Conservation (phyloP, 129 eudicot genomes). For the Sambucus nigra region DNA sequence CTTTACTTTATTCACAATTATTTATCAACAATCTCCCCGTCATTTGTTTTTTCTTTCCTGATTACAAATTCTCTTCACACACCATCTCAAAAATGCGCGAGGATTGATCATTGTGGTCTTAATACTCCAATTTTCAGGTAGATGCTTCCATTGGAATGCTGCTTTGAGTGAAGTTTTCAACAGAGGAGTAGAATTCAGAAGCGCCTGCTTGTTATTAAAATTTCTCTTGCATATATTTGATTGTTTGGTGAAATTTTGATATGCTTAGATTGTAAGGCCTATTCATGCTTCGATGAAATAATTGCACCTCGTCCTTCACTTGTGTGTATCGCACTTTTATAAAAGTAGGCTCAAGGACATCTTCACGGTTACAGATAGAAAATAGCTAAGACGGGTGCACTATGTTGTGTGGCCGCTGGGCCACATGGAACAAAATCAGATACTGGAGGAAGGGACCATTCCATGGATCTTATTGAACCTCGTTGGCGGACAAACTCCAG, state of each 20-base stretch:
- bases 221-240: not conserved
- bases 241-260: not conserved
- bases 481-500: conserved; percentile 13
- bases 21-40: not conserved
- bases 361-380: not conserved
- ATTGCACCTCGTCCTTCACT: not conserved
- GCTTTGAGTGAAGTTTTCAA: not conserved
- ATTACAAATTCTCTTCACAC: not conserved
- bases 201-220: not conserved
- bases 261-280: not conserved
- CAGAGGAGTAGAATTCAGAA: not conserved
- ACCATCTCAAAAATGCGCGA: not conserved
- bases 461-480: conserved; percentile 12
- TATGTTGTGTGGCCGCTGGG: conserved; percentile 15
- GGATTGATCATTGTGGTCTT: not conserved
- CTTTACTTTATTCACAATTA: not conserved
- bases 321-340: not conserved
- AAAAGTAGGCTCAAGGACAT: not conserved
- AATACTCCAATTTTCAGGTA: not conserved
- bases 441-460: conserved; percentile 2
- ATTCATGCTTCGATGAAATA: not conserved
- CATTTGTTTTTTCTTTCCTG: not conserved
- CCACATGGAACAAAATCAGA: conserved; percentile 9
- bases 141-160: not conserved
- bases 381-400: conserved; percentile 12